Evolutionary conservation across 441 rosid genomes (phyloP), one percentile per base, ranked within the genome.

Genomic region (Erysimum pusillum): DNA sequence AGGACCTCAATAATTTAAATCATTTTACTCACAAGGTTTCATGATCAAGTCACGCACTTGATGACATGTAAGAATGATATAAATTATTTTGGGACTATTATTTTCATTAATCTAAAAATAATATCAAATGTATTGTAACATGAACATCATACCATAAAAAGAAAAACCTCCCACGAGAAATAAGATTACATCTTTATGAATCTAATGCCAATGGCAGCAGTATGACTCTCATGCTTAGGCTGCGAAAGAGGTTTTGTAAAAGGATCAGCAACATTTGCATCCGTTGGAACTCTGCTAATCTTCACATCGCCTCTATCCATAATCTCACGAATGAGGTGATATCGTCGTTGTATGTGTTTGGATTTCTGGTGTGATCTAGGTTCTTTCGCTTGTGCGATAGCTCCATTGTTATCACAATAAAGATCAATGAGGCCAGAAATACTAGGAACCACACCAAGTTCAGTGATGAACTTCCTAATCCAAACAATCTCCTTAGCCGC

Each of bases 401-500:
- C 45, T 59, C 31, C 63, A 36, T 36, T 59, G 28, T 36, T 59
- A 9, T 38, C 65, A 61, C 34, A 61, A 39, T 61, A 61, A 10
- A 61, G 5, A 17, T 38, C 17, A 3, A 61, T 1, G 0, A 3
- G 48, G 0, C 32, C 7, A 36, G 17, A 61, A 12, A 18, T 48
- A 4, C 28, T 66, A n/a, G 44, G 44, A 66, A 66, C 32, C 46
- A 60, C 25, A 58, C 60, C 17, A 13, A 56, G 38, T 56, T 56
- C 38, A 56, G 6, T 0, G 1, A 64, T 15, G 13, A 65, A 65
- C 31, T 74, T 64, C 8, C 7, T 41, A 34, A 74, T 65, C 65
- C 14, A 65, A 22, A 65, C 32, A 36, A 9, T 48, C 12, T 74
- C 57, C 13, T 65, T 53, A 3, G 72, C 54, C 5, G 35, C 78